These are phyloP conservation scores for Fusarium proliferatum DNA, from an alignment of 2,329 filamentous ascomycete species.

Conservation along the genomic window DNA sequence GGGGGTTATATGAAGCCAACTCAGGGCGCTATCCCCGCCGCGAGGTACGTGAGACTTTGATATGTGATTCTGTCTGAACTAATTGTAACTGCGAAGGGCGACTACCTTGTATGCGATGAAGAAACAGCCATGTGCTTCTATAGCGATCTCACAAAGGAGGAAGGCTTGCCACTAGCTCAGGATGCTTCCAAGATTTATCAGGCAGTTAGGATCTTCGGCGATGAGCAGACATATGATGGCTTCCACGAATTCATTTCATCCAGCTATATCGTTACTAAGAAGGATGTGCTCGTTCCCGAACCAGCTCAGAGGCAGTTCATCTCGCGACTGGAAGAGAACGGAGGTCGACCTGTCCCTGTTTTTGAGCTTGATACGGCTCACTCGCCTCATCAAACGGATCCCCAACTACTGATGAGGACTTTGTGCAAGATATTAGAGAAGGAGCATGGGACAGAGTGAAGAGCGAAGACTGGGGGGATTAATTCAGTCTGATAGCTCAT, in stretches of 20 bases:
- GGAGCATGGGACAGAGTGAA: not conserved
- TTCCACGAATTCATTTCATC: conserved; percentile 9
- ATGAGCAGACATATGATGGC: conserved; percentile 9
- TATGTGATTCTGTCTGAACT: rapidly evolving
- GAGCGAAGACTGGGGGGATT: rapidly evolving
- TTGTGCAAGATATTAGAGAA: not conserved
- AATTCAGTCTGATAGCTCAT: too few relatives aligned
- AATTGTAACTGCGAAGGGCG: not conserved
- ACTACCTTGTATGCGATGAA: conserved; percentile 12
- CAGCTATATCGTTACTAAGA: not conserved
- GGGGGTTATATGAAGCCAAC: not conserved
- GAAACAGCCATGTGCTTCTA: conserved; percentile 21
- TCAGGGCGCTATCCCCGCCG: not conserved
- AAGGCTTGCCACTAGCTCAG: not conserved
- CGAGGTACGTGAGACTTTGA: not conserved
- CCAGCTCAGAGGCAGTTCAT: not conserved
- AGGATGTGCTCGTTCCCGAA: conserved; percentile 2
- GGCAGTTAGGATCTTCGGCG: not conserved
- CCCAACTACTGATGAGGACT: not conserved
- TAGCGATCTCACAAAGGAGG: not conserved
- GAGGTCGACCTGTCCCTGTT: not conserved
- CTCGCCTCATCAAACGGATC: conserved; percentile 7
- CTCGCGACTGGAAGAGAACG: not conserved
- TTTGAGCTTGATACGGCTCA: conserved; percentile 12
- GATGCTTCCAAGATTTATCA: not conserved